Base-by-base conservation (phyloP, 148 eudicot genomes). In the Silene conica region DNA sequence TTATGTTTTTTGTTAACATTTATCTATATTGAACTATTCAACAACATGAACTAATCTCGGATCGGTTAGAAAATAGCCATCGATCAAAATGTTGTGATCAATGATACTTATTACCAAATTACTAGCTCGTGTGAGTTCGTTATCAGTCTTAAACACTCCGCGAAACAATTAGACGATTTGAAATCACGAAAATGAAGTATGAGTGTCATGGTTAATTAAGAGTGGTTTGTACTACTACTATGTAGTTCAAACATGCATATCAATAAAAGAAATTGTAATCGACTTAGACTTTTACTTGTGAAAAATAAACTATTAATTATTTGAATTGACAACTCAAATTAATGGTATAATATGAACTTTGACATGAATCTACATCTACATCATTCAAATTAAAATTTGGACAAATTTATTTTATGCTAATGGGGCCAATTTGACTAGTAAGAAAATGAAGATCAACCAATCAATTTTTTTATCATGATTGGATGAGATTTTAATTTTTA, bases 391-490 rank as follows among this genome's bases (percentile, higher is more conserved):
- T 8, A 45, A 25, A 72, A 21, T 12, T 8, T 72, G 65, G 59
- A 58, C 67, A 38, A 50, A 14, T 59, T 31, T 73, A 22, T 16
- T 26, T 18, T 66, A 26, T 11, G 59, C 21, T 55, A 13, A 65
- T 22, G 72, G 63, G 81, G 19, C 77, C 77, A 14, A 72, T 21
- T 72, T 77, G 71, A 65, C 80, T 58, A 34, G 34, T 55, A 16
- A 61, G 3, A 7, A n/a, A 78, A 45, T 58, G 52, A 56, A 11
- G 64, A 25, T 26, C 55, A 10, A 67, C 55, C 55, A 67, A 67
- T 59, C 23, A 59, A 59, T 43, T 55, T 65, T 1, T 41, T 65
- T 8, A 73, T 57, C 68, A 31, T 72, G 56, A 46, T 78, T 13
- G 67, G 68, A 59, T 45, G 31, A 55, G 31, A 41, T 59, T 71